Evolutionary conservation across 208 protist genomes (phyloP), one percentile per base, ranked within the genome.

Genomic region (Crithidia brevicula): DNA sequence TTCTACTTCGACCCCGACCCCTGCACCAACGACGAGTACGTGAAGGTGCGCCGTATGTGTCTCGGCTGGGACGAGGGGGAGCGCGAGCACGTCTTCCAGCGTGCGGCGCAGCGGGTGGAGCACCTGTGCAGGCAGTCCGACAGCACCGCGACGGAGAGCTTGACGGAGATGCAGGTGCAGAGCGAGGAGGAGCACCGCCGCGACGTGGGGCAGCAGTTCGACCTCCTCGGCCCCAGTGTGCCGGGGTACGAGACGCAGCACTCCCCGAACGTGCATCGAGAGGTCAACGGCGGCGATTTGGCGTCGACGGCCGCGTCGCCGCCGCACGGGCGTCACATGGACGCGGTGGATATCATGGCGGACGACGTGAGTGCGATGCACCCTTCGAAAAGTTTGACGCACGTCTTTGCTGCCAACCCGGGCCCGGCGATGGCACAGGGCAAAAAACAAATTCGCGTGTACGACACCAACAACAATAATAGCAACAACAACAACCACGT

Each of bases 51-150:
- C 43, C 61, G 61, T 25, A 38, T 46, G 43, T 85, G 79, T 13
- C 58, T 82, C 22, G 27, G 34, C 33, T 91, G 85, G 82, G 65
- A 91, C 47, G 85, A 87, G 50, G 85, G 85, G 8, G 85, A 86
- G 67, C 60, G 56, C 18, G 51, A 59, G 43, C 78, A 80, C 18
- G 43, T 84, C 28, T 60, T 84, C 58, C 23, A 31, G 18, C 4
- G 13, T 8, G 67, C 67, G 2, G 22, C 20, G 46, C 4, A 31
- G 16, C 59, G 62, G 16, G 47, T 74, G 18, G 25, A 27, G 46
- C 46, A 25, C 7, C 25, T 76, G 27, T 76, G 62, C 46, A 46
- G 31, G n/a, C 20, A 34, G 31, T 52, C 61, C 1, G 54, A 64
- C 38, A 40, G 22, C 49, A 33, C 28, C 36, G 70, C 62, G 23